phyloP scores from a whole-genome alignment of 2,329 filamentous ascomycete genomes.

The Daldinia sp. region DNA sequence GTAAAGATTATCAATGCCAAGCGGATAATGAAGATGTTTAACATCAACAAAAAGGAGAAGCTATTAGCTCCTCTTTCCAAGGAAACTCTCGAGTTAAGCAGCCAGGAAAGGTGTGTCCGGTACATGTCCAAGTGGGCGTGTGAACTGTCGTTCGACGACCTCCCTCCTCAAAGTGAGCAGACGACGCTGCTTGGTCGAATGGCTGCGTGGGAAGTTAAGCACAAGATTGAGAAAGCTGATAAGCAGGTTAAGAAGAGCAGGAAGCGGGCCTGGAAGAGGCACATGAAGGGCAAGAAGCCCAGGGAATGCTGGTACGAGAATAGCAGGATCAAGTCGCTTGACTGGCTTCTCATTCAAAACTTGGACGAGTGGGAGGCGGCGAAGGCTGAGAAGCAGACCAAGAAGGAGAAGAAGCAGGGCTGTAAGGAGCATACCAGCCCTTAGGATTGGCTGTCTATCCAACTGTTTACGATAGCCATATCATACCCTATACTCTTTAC shows the following conservation, averaged over 20 bases:
- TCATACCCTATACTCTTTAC: neutral
- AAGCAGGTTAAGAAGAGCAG: slow-evolving; percentile 32
- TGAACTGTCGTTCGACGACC: slow-evolving; percentile 30
- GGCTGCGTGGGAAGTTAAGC: slow-evolving; percentile 41
- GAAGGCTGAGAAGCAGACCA: slow-evolving; percentile 30
- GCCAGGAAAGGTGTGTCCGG: slow-evolving; percentile 37
- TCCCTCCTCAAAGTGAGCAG: slow-evolving; percentile 24
- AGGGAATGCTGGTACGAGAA: slow-evolving; percentile 28
- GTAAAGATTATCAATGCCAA: slow-evolving; percentile 41
- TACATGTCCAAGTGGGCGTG: slow-evolving; percentile 29
- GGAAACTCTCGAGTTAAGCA: slow-evolving; percentile 37
- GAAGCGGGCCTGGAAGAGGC: slow-evolving; percentile 41
- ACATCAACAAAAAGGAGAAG: slow-evolving; percentile 35
- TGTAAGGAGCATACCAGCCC: neutral
- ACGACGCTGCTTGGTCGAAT: slow-evolving; percentile 40
- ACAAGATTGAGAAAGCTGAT: slow-evolving; percentile 36
- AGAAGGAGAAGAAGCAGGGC: slow-evolving; percentile 22
- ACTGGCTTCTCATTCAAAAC: slow-evolving; percentile 37
- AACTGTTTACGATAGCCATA: neutral
- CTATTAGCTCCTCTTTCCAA: slow-evolving; percentile 37
- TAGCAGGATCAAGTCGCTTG: slow-evolving; percentile 24
- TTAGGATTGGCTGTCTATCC: neutral
- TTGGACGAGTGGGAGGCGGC: slow-evolving; percentile 35
- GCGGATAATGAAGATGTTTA: slow-evolving; percentile 37
- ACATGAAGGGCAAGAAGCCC: slow-evolving; percentile 38